phyloP scores from a whole-genome alignment of 2,329 filamentous ascomycete genomes.

The Cyclaneusma minus region DNA sequence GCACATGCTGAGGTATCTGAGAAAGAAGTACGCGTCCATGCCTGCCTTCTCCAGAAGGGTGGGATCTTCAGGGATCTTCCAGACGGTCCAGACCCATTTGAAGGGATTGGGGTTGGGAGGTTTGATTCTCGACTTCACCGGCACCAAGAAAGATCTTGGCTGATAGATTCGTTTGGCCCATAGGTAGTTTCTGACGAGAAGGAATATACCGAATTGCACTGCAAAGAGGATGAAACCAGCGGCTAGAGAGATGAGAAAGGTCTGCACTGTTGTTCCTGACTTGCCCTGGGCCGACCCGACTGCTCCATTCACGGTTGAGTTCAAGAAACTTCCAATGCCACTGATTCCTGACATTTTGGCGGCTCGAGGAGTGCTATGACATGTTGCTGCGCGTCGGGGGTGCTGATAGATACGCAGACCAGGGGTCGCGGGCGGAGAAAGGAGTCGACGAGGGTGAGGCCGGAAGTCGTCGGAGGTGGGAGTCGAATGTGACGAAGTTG shows the following conservation, averaged over 20 bases:
- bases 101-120: slow-evolving; percentile 14
- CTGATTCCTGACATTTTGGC: slow-evolving; percentile 6
- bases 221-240: slow-evolving; percentile 15
- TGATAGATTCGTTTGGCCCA: slow-evolving; percentile 15
- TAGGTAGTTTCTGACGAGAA: slow-evolving; percentile 14
- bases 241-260: slow-evolving; percentile 15
- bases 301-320: slow-evolving; percentile 13
- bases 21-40: slow-evolving; percentile 17
- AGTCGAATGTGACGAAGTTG: too few relatives aligned
- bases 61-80: slow-evolving; percentile 12
- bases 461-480: too few relatives aligned
- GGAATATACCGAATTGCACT: slow-evolving; percentile 12
- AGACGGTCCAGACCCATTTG: slow-evolving; percentile 14
- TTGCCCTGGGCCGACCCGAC: slow-evolving; percentile 15
- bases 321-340: slow-evolving; percentile 6
- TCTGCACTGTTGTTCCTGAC: slow-evolving; percentile 14
- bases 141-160: slow-evolving; percentile 16
- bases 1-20: slow-evolving; percentile 13
- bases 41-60: slow-evolving; percentile 10
- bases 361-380: slow-evolving; percentile 4
- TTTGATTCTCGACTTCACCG: slow-evolving; percentile 13
- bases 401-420: slow-evolving; percentile 1
- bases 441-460: too few relatives aligned
- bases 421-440: too few relatives aligned
- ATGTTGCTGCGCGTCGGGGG: slow-evolving; percentile 2